Base-by-base conservation (phyloP, 768 basidiomycete species). In the Coprinopsis marcescibilis region DNA sequence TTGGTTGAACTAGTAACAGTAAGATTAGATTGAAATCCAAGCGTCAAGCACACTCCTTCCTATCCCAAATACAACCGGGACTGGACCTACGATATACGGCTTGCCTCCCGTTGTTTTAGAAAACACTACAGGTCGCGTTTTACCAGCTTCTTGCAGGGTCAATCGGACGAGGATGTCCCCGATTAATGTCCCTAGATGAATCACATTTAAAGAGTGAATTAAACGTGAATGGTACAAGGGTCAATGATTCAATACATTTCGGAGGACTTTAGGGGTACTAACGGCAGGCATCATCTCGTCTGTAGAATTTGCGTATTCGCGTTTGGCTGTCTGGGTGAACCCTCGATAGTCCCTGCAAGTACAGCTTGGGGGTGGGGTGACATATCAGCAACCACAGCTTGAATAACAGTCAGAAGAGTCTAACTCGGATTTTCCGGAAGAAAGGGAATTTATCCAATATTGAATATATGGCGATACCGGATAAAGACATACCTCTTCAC, bases 211-310 rank as follows among this genome's bases (percentile, higher is more conserved):
- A 36, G 6, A 17, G 24, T 32, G 29, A 32, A 34, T 44, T 27
- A 52, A 41, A 23, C 23, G 41, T 24, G 17, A 35, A 5, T 4
- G 25, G 39, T 15, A 19, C 17, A 19, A 34, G 8, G 23, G 42
- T 37, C 38, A 35, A 35, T 17, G 27, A 54, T 42, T 27, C 20
- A 24, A n/a, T n/a, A n/a, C n/a, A n/a, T n/a, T n/a, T n/a, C 32
- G 13, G 14, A 17, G 20, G 24, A 17, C 13, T 4, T 23, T 26
- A 19, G 43, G 32, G 19, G 4, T 24, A 56, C 79, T 61, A 61
- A 90, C 89, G 72, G 66, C 83, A 87, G 17, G 85, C 77, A 59
- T 92, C 89, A 55, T 80, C 78, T 38, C 82, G 77, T 51, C 75
- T 78, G 62, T 78, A 81, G 57, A 85, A 92, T 47, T 72, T 74